Evolutionary conservation across 2,329 filamentous ascomycete species (phyloP).

Genomic region (Pseudogymnoascus pannorum): DNA sequence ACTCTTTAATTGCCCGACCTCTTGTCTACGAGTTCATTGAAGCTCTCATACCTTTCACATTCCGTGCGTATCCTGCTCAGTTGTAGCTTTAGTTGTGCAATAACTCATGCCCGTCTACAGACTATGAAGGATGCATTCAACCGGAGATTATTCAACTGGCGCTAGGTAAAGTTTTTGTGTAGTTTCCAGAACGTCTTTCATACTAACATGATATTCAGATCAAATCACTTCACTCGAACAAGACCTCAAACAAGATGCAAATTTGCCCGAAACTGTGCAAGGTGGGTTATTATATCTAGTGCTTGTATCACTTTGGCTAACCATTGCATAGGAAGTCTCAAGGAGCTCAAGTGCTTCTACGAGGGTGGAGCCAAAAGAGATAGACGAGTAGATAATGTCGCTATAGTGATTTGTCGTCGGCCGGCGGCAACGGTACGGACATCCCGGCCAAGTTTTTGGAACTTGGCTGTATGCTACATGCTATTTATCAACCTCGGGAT

Average conservation of each 20-base stretch:
- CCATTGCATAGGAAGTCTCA: not conserved
- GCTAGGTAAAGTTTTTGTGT: not conserved
- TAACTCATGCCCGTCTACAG: not conserved
- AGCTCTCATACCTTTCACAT: not conserved
- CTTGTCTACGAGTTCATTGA: not conserved
- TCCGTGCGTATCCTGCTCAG: not conserved
- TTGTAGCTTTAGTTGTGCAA: not conserved
- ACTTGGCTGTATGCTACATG: not conserved
- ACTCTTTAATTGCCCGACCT: not conserved
- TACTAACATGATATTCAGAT: not conserved
- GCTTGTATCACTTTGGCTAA: not conserved
- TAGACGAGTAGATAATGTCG: not conserved
- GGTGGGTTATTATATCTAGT: not conserved
- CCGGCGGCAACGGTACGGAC: not conserved
- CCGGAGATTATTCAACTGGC: not conserved
- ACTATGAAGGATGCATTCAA: not conserved
- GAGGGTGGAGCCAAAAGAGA: not conserved
- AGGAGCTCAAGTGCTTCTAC: not conserved
- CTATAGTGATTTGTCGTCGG: not conserved
- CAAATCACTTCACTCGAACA: not conserved
- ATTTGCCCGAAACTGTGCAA: not conserved
- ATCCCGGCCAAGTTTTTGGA: not conserved
- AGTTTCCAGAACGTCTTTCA: not conserved
- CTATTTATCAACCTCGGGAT: not conserved
- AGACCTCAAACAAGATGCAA: too few species aligned